Evolutionary conservation across 805 yeast genomes (phyloP).

Genomic region (Yarrowia osloensis): DNA sequence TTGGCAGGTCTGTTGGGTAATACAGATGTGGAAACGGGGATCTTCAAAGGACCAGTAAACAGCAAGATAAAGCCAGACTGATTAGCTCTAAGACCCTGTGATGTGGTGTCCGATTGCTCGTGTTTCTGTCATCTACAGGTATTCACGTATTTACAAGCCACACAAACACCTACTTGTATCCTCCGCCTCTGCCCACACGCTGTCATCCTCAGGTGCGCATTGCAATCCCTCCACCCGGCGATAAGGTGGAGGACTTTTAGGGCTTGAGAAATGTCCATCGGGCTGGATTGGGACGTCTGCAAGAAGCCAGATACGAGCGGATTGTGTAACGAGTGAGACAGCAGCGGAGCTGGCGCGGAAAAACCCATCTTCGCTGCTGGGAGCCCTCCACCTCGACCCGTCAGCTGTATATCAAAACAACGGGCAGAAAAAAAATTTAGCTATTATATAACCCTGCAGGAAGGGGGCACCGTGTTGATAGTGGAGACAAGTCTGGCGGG

Average conservation of each 20-base stretch:
- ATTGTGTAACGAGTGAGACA: not conserved
- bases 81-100: not conserved
- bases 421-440: not conserved
- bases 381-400: not conserved
- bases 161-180: too few species aligned
- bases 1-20: not conserved
- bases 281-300: not conserved
- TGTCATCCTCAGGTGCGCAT: too few species aligned
- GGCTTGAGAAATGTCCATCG: not conserved
- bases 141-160: too few species aligned
- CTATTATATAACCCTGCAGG: constrained; percentile 25
- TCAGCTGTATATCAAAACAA: not conserved
- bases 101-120: too few species aligned
- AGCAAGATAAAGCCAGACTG: not conserved
- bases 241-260: not conserved
- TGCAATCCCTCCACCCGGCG: not conserved
- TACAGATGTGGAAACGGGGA: not conserved
- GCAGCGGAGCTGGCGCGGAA: not conserved
- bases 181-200: too few species aligned
- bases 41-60: not conserved
- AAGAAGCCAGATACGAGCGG: not conserved
- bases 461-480: not conserved
- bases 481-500: not conserved
- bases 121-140: too few species aligned
- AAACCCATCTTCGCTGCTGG: not conserved